These are phyloP conservation scores for Penicillium sp. DNA, from an alignment of 2,329 filamentous ascomycete species.

Conservation along the genomic window DNA sequence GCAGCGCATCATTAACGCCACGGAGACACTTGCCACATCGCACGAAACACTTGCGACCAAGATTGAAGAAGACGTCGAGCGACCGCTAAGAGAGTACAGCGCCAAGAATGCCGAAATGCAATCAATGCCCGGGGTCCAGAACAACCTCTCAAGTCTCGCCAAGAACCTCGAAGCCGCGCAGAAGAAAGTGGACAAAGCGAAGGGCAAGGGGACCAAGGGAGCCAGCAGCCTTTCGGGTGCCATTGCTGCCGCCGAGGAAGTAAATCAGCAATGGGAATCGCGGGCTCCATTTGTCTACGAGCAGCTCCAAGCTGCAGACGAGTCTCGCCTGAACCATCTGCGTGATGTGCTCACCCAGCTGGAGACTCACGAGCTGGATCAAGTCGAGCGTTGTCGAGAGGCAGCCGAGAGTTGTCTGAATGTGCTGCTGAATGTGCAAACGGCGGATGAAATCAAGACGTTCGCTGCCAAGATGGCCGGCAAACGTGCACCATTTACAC, in stretches of 20 bases:
- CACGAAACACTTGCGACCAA: conserved; percentile 74
- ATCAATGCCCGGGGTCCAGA: conserved; percentile 72
- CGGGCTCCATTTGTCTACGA: conserved; percentile 95
- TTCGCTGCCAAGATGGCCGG: conserved; percentile 32
- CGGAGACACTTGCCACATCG: conserved; percentile 73
- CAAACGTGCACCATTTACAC: conserved; percentile 8
- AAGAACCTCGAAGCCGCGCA: conserved; percentile 80
- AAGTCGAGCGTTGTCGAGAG: conserved; percentile 67
- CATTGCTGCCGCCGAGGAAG: conserved; percentile 65
- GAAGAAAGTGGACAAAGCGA: conserved; percentile 78
- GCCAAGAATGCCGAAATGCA: conserved; percentile 67
- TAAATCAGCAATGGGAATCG: conserved; percentile 83
- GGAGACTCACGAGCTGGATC: conserved; percentile 86
- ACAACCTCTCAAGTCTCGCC: conserved; percentile 72
- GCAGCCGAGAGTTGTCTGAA: conserved; percentile 75
- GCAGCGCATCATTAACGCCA: conserved; percentile 76
- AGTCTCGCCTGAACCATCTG: conserved; percentile 80
- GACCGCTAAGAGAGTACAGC: conserved; percentile 70
- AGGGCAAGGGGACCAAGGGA: conserved; percentile 66
- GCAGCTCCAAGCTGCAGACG: conserved; percentile 82
- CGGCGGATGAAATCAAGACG: conserved; percentile 70
- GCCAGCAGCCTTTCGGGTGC: conserved; percentile 72
- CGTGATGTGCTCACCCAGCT: conserved; percentile 88
- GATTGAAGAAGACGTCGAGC: conserved; percentile 84
- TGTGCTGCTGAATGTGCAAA: conserved; percentile 77